phyloP scores from a whole-genome alignment of 2,329 filamentous ascomycete species.

The Cladosporium sp. region DNA sequence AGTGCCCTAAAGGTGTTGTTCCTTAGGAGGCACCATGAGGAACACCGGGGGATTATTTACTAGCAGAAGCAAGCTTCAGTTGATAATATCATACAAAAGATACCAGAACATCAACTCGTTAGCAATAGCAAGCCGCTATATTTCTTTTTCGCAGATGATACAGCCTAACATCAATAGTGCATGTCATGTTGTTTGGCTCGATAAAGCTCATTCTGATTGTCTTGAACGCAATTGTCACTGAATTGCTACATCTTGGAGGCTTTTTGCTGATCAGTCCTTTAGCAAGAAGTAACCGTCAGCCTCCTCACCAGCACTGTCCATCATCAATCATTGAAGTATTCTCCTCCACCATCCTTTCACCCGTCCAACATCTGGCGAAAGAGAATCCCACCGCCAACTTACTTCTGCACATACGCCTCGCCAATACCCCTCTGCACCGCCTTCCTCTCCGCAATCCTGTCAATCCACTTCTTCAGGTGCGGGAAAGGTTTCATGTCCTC shows the following conservation, averaged over 20 bases:
- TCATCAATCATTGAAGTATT: neutral
- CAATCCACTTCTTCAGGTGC: constrained; percentile 51
- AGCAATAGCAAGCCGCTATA: no score
- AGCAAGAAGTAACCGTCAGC: neutral
- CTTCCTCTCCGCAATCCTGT: constrained; percentile 45
- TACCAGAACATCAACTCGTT: no score
- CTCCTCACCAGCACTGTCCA: neutral
- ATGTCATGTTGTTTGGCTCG: no score
- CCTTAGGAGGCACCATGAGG: no score
- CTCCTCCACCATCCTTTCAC: neutral
- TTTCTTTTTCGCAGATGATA: no score
- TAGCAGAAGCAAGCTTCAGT: no score
- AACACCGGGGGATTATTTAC: no score
- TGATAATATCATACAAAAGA: no score
- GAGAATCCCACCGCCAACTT: constrained; percentile 9
- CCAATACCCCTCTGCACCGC: constrained; percentile 47
- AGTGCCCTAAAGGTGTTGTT: no score
- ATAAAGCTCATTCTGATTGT: no score
- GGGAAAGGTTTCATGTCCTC: constrained; percentile 50
- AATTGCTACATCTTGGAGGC: neutral
- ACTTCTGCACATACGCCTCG: constrained; percentile 29
- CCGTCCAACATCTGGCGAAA: neutral
- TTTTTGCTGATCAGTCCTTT: neutral
- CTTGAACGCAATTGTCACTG: neutral
- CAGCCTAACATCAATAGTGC: no score